Conservation (phyloP, 768 basidiomycete genomes). For the Crassisporium funariophilum region DNA sequence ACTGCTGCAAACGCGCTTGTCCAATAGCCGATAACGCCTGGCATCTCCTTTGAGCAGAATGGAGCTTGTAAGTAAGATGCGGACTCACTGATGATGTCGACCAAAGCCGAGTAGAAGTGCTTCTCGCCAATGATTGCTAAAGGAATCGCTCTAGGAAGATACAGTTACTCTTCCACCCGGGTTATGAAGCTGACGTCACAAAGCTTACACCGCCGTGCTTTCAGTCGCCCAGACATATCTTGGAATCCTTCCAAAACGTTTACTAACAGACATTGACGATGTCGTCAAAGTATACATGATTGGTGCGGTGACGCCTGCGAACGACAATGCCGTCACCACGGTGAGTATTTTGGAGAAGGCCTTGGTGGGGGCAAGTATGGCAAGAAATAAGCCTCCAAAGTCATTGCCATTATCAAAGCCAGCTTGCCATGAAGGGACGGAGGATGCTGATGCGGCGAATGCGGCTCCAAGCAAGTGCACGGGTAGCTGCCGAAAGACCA, state of each 20-base stretch:
- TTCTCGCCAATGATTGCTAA: conserved; percentile 68
- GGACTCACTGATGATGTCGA: conserved; percentile 60
- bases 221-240: conserved; percentile 69
- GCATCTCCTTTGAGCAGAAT: neutral
- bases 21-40: conserved; percentile 59
- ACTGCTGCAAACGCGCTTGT: conserved; percentile 58
- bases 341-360: conserved; percentile 73
- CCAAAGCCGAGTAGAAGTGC: conserved; percentile 63
- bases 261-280: conserved; percentile 31
- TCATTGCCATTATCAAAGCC: conserved; percentile 54
- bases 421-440: conserved; percentile 54
- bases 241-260: conserved; percentile 52
- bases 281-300: conserved; percentile 83
- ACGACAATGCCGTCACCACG: conserved; percentile 73
- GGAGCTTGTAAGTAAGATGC: neutral
- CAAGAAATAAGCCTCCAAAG: conserved; percentile 65
- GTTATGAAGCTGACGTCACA: neutral
- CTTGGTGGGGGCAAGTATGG: conserved; percentile 59
- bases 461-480: conserved; percentile 66
- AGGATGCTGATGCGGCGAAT: conserved; percentile 58
- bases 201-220: conserved; percentile 63
- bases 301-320: conserved; percentile 72
- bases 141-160: conserved; percentile 56
- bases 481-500: conserved; percentile 39
- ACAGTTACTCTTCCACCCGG: neutral